Base-by-base conservation (phyloP, 805 yeast species). In the Maudiozyma pseudohumilis region DNA sequence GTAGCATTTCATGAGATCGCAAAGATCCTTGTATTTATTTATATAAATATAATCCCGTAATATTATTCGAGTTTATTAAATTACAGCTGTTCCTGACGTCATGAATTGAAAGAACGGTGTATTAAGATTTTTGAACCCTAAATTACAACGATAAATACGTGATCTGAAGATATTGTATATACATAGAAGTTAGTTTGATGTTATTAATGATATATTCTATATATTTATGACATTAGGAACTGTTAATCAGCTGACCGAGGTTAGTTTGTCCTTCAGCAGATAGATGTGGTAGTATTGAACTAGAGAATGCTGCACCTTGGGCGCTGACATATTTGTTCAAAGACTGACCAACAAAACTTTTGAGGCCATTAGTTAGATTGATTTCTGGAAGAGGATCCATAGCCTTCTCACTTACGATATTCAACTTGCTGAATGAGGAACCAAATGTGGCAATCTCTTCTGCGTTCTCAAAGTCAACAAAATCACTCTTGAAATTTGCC, bases 401-500 rank as follows among this genome's bases (percentile, higher is more conserved):
- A 3, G 79, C 69, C 44, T 69, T 74, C 12, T 61, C 60, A 24
- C 73, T 68, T 34, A 87, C 77, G 2, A 82, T 72, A 1, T 72
- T 75, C 41, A 92, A 66, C 52, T 73, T 77, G 36, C 94, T 83
- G 59, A 75, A 92, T 36, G 79, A 75, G 0, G 96, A 80, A 2
- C 97, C 97, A 60, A 88, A 92, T 2, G 92, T 68, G 0, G 87
- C 61, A 35, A 80, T 70, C 43, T 87, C 95, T 36, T 81, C 87
- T 22, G 72, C 49, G 46, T 79, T 80, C 29, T 64, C 57, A 3
- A 61, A 42, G 39, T 63, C 68, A 32, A 65, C 44, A 34, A 59
- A 65, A 29, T 67, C 64, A n/a, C 50, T 48, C 15, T 58, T 65
- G 28, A 59, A 41, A 32, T 60, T 59, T 9, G 57, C 61, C 32